These are phyloP conservation scores for Stagonosporopsis vannaccii DNA, from an alignment of 2,329 filamentous ascomycete genomes.

Conservation along the genomic window DNA sequence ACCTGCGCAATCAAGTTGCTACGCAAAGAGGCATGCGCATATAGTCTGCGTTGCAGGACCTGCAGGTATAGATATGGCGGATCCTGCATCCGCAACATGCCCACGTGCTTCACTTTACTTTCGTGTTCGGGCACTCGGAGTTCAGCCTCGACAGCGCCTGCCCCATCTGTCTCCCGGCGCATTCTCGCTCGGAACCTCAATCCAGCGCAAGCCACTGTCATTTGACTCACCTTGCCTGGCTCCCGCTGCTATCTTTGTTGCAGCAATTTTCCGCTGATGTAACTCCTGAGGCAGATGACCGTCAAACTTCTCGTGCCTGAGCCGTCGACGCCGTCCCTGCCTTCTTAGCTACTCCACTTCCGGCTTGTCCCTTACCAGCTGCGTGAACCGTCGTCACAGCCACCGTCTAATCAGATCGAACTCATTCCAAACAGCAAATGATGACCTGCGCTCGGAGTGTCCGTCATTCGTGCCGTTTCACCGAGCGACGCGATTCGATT, in stretches of 20 bases:
- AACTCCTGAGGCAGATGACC: slow-evolving; percentile 42
- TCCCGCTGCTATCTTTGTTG: slow-evolving; percentile 29
- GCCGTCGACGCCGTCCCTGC: slow-evolving; percentile 22
- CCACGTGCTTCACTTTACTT: slow-evolving; percentile 6
- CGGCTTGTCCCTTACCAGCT: slow-evolving; percentile 36
- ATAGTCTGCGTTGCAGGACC: not conserved
- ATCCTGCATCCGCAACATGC: slow-evolving; percentile 1
- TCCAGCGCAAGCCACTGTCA: slow-evolving; percentile 9
- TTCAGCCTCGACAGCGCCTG: slow-evolving; percentile 23
- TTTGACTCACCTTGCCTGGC: slow-evolving; percentile 30
- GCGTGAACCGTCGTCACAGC: slow-evolving; percentile 27
- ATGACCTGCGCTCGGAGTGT: slow-evolving; percentile 26
- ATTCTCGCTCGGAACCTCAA: slow-evolving; percentile 13
- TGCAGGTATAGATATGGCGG: not conserved
- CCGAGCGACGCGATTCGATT: slow-evolving; percentile 25
- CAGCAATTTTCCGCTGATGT: slow-evolving; percentile 29
- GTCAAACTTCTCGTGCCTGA: slow-evolving; percentile 34
- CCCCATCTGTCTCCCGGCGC: slow-evolving; percentile 17
- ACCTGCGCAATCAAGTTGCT: not conserved
- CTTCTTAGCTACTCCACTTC: slow-evolving; percentile 28
- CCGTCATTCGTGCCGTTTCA: slow-evolving; percentile 29
- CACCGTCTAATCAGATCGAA: slow-evolving; percentile 38
- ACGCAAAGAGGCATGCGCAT: not conserved
- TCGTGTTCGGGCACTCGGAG: slow-evolving; percentile 28
- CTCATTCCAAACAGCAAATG: slow-evolving; percentile 27